These are phyloP conservation scores for Mycena leptocephala DNA, from an alignment of 768 basidiomycete species.

Conservation along the genomic window DNA sequence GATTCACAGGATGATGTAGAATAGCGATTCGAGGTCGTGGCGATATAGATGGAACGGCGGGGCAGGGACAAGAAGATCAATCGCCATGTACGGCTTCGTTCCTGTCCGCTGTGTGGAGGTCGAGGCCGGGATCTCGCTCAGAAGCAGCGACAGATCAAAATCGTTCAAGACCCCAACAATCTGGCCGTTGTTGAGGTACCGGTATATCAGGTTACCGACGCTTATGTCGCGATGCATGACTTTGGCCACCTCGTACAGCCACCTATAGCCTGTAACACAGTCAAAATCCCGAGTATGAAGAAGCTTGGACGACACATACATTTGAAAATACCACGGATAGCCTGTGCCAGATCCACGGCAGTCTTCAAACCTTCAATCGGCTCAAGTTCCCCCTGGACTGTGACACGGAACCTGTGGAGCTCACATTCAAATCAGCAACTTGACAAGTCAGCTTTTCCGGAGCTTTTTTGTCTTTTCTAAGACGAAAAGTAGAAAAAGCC, in stretches of 20 bases:
- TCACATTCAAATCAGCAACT: background rate
- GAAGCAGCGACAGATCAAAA: conserved; percentile 42
- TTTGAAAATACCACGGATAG: background rate
- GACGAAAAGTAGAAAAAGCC: too few species aligned
- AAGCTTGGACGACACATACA: background rate
- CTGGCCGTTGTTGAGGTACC: conserved; percentile 38
- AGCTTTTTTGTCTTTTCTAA: too few species aligned
- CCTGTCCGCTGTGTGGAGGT: background rate
- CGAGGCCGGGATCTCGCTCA: background rate
- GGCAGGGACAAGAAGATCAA: conserved; percentile 1
- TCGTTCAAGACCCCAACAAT: conserved; percentile 42
- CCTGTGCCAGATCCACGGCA: background rate
- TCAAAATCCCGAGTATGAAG: background rate
- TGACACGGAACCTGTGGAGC: background rate
- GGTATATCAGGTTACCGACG: conserved; percentile 41
- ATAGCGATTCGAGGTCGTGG: background rate
- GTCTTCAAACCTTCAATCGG: background rate
- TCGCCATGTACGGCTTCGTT: conserved; percentile 1
- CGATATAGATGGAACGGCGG: background rate
- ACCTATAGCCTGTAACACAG: conserved; percentile 19
- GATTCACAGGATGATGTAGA: background rate
- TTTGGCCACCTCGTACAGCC: conserved; percentile 22
- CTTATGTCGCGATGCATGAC: conserved; percentile 44
- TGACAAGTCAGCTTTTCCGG: too few species aligned
- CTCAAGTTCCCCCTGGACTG: background rate